Base-by-base conservation (phyloP, 2,329 filamentous ascomycete genomes). In the Aureobasidium sp. region DNA sequence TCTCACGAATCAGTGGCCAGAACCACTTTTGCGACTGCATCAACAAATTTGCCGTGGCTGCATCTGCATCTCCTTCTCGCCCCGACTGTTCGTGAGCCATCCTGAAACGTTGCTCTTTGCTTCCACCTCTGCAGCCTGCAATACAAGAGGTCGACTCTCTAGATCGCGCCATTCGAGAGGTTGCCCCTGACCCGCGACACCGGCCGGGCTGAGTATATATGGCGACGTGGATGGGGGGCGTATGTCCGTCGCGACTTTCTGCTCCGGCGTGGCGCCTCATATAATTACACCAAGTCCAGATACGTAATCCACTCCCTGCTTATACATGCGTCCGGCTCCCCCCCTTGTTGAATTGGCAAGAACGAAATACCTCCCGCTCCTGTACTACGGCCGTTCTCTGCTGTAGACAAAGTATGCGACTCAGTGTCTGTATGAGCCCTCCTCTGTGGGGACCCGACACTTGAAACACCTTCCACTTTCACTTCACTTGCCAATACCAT, bases 271-370 rank as follows among this genome's bases (percentile, higher is more conserved):
- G 54, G 54, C 54, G 54, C 42, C 15, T 58, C 42, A 57, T 37
- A 58, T n/a, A 27, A 58, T 42, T 19, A 29, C 31, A 58, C 42
- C 40, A 24, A 47, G 31, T 35, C 19, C 31, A 47, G 31, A 47
- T 31, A 58, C 54, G 54, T 58, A 58, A 58, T 44, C 19, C 35
- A 47, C 54, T 37, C 54, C 54, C 54, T 58, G 42, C 54, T 58
- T 58, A 58, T 58, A 58, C 54, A 47, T 45, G 42, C 54, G 22
- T 37, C 54, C 54, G 40, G 54, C 40, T 56, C 52, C 52, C 52
- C 52, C 52, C 27, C 27, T 56, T 42, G 33, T 54, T 6, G 39
- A 2, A 47, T 15, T 44, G 19, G 19, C 54, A 58, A 47, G 5
- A 47, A 35, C 54, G 44, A 37, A 58, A 58, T 14, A 31, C 31